Evolutionary conservation across 2,329 filamentous ascomycete species (phyloP).

Genomic region (Ophiosphaerella korrae): DNA sequence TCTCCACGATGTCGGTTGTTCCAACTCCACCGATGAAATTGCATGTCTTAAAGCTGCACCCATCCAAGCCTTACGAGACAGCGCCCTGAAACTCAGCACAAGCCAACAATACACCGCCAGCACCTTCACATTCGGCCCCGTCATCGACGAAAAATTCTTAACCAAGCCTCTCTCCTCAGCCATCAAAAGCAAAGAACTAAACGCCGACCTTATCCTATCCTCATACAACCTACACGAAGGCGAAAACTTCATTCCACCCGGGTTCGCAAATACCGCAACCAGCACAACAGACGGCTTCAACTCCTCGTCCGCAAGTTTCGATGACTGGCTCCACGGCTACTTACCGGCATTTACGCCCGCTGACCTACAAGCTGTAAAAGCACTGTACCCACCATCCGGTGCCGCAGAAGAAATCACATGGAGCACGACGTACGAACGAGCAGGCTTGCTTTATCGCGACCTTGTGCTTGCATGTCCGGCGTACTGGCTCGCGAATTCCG

Average conservation of each 20-base stretch:
- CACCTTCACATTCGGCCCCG: constrained; percentile 65
- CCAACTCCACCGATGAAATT: constrained; percentile 49
- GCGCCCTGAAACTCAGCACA: constrained; percentile 55
- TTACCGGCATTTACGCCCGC: constrained; percentile 54
- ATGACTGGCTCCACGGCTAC: constrained; percentile 60
- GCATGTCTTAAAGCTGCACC: constrained; percentile 61
- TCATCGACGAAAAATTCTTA: constrained; percentile 63
- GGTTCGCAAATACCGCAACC: constrained; percentile 45
- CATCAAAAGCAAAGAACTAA: constrained; percentile 46
- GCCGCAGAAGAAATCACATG: constrained; percentile 57
- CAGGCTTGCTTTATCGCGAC: constrained; percentile 64
- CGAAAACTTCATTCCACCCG: constrained; percentile 64
- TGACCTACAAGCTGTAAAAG: constrained; percentile 50
- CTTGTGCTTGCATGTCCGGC: constrained; percentile 64
- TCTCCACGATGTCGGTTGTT: constrained; percentile 56
- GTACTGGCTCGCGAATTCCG: constrained; percentile 60
- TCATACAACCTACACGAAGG: constrained; percentile 69
- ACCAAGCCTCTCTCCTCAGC: constrained; percentile 54
- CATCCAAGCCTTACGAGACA: constrained; percentile 60
- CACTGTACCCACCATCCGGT: constrained; percentile 56
- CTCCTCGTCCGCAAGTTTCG: constrained; percentile 56
- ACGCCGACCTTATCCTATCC: constrained; percentile 56
- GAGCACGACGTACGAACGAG: constrained; percentile 58
- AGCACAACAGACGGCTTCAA: constrained; percentile 54
- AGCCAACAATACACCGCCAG: constrained; percentile 61